Percentiles rank a stretch among this genome's conserved stretches.
phyloP scores from a whole-genome alignment of 2,329 filamentous ascomycete genomes.

The Sphaerulina vaccinii region DNA sequence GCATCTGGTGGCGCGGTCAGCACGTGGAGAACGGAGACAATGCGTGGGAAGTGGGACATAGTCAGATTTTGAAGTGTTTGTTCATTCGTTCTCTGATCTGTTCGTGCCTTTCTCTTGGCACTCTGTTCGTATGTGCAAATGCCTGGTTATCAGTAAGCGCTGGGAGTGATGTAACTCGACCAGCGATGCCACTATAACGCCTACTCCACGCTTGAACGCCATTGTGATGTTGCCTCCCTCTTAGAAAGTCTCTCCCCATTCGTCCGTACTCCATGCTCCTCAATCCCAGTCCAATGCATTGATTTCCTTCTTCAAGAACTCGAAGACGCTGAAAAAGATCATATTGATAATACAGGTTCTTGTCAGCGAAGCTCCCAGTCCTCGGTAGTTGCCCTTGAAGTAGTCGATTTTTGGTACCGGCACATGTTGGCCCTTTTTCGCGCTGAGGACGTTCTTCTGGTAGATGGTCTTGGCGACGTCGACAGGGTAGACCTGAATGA shows the following conservation, averaged over 20 bases:
- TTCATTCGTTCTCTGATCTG: too few relatives aligned
- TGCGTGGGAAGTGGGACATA: too few relatives aligned
- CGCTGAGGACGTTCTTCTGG: slow-evolving; percentile 74
- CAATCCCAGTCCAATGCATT: slow-evolving; percentile 37
- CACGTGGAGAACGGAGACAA: too few relatives aligned
- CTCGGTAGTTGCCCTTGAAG: slow-evolving; percentile 75
- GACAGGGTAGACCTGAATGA: slow-evolving; percentile 56
- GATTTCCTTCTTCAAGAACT: slow-evolving; percentile 68
- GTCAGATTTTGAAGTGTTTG: too few relatives aligned
- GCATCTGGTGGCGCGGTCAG: too few relatives aligned
- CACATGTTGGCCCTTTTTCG: slow-evolving; percentile 54
- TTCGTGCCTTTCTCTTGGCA: too few relatives aligned
- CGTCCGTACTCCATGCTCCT: background rate
- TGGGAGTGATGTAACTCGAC: slow-evolving; percentile 5
- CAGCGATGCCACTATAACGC: background rate
- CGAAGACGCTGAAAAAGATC: slow-evolving; percentile 86
- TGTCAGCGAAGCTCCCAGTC: slow-evolving; percentile 75
- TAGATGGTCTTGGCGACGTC: slow-evolving; percentile 85
- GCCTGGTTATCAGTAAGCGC: too few relatives aligned
- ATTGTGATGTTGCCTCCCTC: background rate
- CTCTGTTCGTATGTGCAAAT: too few relatives aligned
- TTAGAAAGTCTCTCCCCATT: background rate
- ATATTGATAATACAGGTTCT: slow-evolving; percentile 81
- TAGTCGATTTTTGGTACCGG: slow-evolving; percentile 68
- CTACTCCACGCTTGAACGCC: slow-evolving; percentile 4